Percentiles rank a stretch among this genome's conserved stretches.
phyloP scores from a whole-genome alignment of 2,329 filamentous ascomycete genomes.

The Fusarium fracticaudum region DNA sequence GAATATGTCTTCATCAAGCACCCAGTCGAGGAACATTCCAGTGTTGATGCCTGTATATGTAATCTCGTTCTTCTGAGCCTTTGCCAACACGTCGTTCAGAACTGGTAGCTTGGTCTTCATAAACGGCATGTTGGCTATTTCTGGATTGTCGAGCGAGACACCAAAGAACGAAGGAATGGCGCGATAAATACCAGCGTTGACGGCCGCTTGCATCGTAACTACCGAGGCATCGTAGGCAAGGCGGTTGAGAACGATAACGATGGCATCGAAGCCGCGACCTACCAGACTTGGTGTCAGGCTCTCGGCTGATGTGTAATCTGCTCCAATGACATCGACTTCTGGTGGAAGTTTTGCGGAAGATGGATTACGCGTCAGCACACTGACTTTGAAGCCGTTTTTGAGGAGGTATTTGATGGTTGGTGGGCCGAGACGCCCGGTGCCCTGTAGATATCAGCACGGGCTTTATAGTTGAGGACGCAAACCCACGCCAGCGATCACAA shows the following conservation, averaged over 20 bases:
- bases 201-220: background rate
- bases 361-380: background rate
- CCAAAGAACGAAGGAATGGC: constrained; percentile 9
- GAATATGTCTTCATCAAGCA: constrained; percentile 2
- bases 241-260: background rate
- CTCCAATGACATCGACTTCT: background rate
- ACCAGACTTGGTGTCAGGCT: background rate
- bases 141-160: background rate
- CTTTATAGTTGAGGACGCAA: rapidly evolving
- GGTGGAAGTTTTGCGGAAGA: background rate
- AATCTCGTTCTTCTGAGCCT: background rate
- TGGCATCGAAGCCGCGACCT: background rate
- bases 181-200: background rate
- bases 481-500: background rate
- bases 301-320: constrained; percentile 3
- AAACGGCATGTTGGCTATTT: constrained; percentile 16
- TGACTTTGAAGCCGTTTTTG: background rate
- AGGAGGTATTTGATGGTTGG: background rate
- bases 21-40: constrained; percentile 6
- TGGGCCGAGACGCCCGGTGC: constrained; percentile 9
- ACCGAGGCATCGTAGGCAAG: background rate
- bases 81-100: background rate
- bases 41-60: constrained; percentile 11
- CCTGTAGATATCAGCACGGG: background rate
- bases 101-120: background rate